Base-by-base conservation (phyloP, 2,329 filamentous ascomycete species). In the Cercospora sp. region DNA sequence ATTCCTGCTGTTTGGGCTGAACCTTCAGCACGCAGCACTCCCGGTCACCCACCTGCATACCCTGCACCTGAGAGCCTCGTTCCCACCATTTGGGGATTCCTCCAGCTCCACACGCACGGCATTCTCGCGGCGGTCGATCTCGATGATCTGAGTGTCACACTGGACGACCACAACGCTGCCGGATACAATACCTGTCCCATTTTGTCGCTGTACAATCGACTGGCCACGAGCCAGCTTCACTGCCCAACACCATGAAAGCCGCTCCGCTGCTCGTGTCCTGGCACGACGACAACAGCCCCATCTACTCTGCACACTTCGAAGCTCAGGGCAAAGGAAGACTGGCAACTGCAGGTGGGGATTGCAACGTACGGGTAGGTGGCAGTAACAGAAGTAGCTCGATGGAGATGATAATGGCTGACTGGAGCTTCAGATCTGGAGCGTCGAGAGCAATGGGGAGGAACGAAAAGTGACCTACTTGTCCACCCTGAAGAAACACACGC, bases 231-330 rank as follows among this genome's bases (percentile, higher is more conserved):
- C 68, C 68, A 68, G 63, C 65, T 32, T 30, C 34, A 21, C 51
- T 30, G 18, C n/a, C 60, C 51, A 32, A 12, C 74, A 77, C 66
- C 61, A 99, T 99, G 95, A 98, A 97, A 87, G 94, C 93, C 79
- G 90, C 93, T 78, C 94, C 95, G 75, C 87, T 99, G 75, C 94
- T 98, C 79, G 94, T 99, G 83, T 93, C 96, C 85, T 99, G 95
- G 95, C 96, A 99, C 82, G 92, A 97, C 81, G 92, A 97, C 79
- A 97, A 96, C 82, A 89, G 92, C 76, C 95, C 95, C 68, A 94
- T 99, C 79, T 99, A 98, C 83, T 97, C 94, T 53, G 93, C 93
- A 74, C 94, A 98, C 81, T 99, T 98, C 79, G 94, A 99, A 79
- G 92, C 92, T 59, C 87, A 92, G 78, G 93, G 93, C 72, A 97